These are phyloP conservation scores for Apiospora phragmitis DNA, from an alignment of 2,329 filamentous ascomycete species.

Conservation along the genomic window DNA sequence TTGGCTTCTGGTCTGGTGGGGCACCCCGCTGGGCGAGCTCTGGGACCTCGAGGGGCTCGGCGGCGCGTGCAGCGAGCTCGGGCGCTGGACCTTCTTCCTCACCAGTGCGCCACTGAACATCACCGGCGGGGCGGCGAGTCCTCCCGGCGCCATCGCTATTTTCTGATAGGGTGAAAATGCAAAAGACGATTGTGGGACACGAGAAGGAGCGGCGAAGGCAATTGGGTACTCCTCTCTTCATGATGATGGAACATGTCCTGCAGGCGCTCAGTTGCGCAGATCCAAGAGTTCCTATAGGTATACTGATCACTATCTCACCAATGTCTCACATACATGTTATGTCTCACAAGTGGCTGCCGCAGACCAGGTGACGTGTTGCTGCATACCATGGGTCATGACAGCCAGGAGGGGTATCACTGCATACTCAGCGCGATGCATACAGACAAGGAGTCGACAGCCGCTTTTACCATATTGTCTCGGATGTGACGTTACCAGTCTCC, in stretches of 20 bases:
- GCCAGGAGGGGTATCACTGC: not conserved
- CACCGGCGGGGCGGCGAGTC: constrained; percentile 19
- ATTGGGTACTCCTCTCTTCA: not conserved
- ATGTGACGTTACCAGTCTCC: not conserved
- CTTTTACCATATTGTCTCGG: not conserved
- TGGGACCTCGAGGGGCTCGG: constrained; percentile 20
- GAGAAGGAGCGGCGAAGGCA: too few relatives aligned
- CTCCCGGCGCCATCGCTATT: constrained; percentile 23
- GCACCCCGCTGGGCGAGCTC: constrained; percentile 23
- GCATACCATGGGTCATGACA: not conserved
- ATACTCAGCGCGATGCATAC: not conserved
- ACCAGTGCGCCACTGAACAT: constrained; percentile 21
- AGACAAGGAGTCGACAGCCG: not conserved
- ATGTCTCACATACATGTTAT: not conserved
- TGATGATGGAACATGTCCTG: not conserved
- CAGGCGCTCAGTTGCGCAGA: not conserved
- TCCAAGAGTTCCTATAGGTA: not conserved
- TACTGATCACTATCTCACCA: not conserved
- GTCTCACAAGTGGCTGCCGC: not conserved
- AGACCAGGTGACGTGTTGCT: not conserved
- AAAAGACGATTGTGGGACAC: too few relatives aligned
- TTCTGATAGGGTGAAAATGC: not conserved
- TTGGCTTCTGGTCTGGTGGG: constrained; percentile 21
- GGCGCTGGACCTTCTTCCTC: constrained; percentile 24
- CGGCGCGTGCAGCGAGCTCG: not conserved